Base-by-base conservation (phyloP, 805 yeast genomes). In the Wickerhamiella galacta region DNA sequence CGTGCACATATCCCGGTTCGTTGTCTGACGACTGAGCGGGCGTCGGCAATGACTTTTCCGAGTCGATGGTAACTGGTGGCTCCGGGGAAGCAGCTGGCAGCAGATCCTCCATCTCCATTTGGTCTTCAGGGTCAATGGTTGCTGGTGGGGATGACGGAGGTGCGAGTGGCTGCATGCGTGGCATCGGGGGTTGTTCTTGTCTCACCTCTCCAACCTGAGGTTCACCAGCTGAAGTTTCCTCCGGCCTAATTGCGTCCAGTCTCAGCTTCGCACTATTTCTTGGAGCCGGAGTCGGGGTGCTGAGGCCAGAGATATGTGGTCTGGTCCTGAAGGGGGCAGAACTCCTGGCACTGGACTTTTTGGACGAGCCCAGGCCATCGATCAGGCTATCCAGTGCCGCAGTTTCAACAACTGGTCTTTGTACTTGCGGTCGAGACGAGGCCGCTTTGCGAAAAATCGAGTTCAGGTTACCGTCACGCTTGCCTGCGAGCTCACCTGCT, bases 381-480 rank as follows among this genome's bases (percentile, higher is more conserved):
- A 28, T 17, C 31, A 33, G 12, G 15, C 19, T 16, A 11, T 25
- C 28, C 6, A 25, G 17, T 7, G 28, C 10, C 4, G 23, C 36
- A 7, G 32, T 30, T 20, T 35, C 37, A 6, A 30, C 34, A 8
- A 9, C 14, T 11, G 29, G 17, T 16, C 30, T 12, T 22, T 21
- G 9, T 8, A 5, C 57, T 47, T 22, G 66, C 60, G 42, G 63
- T 65, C 60, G 63, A 70, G 50, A 64, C 75, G 41, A 61, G 62
- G 49, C 64, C 2, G 31, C 32, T 62, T 63, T 28, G 33, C 36
- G 39, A 30, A 39, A 68, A 60, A 33, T 49, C 40, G 62, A 56
- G 44, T 61, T 44, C 35, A 63, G 44, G 10, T 52, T 45, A 27
- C 40, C 42, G 27, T 42, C 39, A 9, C 22, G 31, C 26, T 33